phyloP scores from a whole-genome alignment of 805 yeast species.

The Saccharomycopsis olivae region DNA sequence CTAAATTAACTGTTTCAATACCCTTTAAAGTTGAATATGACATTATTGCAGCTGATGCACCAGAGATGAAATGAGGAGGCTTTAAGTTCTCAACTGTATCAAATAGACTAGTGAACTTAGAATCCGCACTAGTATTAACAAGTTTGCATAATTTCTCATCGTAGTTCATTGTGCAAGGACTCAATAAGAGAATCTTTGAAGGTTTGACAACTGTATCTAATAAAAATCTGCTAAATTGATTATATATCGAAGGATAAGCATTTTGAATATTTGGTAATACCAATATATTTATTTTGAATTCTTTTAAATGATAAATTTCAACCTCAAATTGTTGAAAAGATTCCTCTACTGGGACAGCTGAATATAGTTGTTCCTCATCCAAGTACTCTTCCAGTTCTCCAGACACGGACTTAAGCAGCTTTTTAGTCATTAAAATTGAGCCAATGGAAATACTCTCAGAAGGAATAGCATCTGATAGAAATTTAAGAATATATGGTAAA shows the following conservation, averaged over 20 bases:
- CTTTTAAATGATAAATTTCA: conserved; percentile 18
- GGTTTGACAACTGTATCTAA: conserved; percentile 20
- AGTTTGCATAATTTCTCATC: conserved; percentile 15
- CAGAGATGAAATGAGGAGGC: conserved; percentile 57
- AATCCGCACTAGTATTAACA: conserved; percentile 16
- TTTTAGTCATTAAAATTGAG: conserved; percentile 2
- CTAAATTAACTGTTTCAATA: conserved; percentile 20
- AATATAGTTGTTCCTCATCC: conserved; percentile 40
- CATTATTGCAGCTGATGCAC: conserved; percentile 38
- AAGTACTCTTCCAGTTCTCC: conserved; percentile 5
- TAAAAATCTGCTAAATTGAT: conserved; percentile 5
- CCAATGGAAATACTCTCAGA: conserved; percentile 1
- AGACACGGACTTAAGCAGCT: neutral
- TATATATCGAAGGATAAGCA: conserved; percentile 17
- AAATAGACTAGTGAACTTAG: conserved; percentile 20
- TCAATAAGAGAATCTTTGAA: conserved; percentile 18
- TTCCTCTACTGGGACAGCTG: conserved; percentile 21
- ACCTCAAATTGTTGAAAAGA: conserved; percentile 21
- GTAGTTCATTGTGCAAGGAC: conserved; percentile 30
- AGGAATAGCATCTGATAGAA: conserved; percentile 2
- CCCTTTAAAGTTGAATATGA: conserved; percentile 20
- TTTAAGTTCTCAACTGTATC: conserved; percentile 23
- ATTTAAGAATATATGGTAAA: conserved; percentile 12
- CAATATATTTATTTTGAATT: conserved; percentile 20
- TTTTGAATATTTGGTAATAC: conserved; percentile 10